Base-by-base conservation (phyloP, 805 yeast species). In the Wickerhamia fluorescens region DNA sequence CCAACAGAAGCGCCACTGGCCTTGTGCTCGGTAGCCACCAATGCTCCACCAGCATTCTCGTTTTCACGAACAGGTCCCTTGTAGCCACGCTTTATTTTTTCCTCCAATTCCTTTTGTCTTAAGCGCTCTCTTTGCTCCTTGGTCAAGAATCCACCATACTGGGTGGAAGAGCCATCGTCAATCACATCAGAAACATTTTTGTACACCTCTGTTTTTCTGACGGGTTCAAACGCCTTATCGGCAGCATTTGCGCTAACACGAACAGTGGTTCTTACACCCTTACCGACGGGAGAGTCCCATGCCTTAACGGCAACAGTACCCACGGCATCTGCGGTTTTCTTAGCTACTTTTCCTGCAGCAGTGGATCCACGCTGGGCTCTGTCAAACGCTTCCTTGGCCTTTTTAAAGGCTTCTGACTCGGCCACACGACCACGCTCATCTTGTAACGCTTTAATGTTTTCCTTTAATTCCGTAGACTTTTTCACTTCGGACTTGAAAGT, bases 381-480 rank as follows among this genome's bases (percentile, higher is more conserved):
- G 32, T 82, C 82, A 45, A 80, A 86, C 0, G 98, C 98, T 36
- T 87, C 96, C 50, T 82, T 80, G 19, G 98, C 98, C 47, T 72
- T 75, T 54, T 80, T 84, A 63, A 84, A 88, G 3, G 97, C 94
- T 31, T 87, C 96, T 28, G 92, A 79, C 44, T 92, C 97, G 18
- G 95, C 85, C 54, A 92, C 71, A 45, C 87, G 76, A 23, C 95
- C 97, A 3, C 96, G 85, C 42, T 94, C 97, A 58, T 88, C 96
- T 53, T 86, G 94, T 31, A 92, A 69, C 10, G 95, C 94, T 58
- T 89, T 92, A 51, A 92, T 86, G 46, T 87, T 86, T 32, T 85
- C 87, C 49, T 88, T 94, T 36, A 92, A 70, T 54, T 92, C 97
- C 49, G 73, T 71, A 28, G 87, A 78, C 55, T 92, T 89, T 53